Evolutionary conservation across 1,139 yeast genomes (phyloP).

Genomic region (Wickerhamomyces sp.): DNA sequence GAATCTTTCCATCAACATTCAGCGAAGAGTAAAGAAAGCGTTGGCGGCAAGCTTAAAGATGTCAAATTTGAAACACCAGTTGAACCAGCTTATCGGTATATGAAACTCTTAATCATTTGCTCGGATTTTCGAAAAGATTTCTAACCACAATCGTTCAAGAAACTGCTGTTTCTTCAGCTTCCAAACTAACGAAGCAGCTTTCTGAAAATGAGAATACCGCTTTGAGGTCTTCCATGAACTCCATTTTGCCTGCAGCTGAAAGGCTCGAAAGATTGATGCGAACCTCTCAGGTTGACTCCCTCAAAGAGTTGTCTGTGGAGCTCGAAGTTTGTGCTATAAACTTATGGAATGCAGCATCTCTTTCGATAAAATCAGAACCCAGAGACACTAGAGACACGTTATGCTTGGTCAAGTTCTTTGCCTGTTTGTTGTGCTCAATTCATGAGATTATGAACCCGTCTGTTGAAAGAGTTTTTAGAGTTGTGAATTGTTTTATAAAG

Average conservation of each 20-base stretch:
- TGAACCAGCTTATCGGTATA: slow-evolving; percentile 14
- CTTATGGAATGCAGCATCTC: slow-evolving; percentile 27
- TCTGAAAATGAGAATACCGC: slow-evolving; percentile 14
- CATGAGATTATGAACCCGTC: slow-evolving; percentile 20
- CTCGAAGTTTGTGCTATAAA: slow-evolving; percentile 20
- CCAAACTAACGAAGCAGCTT: slow-evolving; percentile 7
- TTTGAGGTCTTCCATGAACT: slow-evolving; percentile 13
- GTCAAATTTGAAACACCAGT: slow-evolving; percentile 13
- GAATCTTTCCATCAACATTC: too few species aligned
- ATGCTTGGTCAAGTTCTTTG: slow-evolving; percentile 22
- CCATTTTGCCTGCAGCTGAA: slow-evolving; percentile 19
- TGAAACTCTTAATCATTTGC: background rate
- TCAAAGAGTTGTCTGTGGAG: slow-evolving; percentile 5
- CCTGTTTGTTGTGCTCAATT: slow-evolving; percentile 23
- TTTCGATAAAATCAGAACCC: slow-evolving; percentile 15
- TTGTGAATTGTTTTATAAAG: slow-evolving; percentile 20
- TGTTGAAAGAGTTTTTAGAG: slow-evolving; percentile 19
- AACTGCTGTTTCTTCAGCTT: slow-evolving; percentile 12
- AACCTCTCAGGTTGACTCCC: slow-evolving; percentile 12
- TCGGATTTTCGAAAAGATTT: background rate
- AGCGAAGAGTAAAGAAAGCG: too few species aligned
- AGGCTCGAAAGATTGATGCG: slow-evolving; percentile 17
- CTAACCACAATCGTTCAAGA: slow-evolving; percentile 5
- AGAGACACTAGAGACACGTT: slow-evolving; percentile 7
- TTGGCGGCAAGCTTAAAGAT: slow-evolving; percentile 3